A percentile compares a stretch with the other conserved stretches of the same genome.
Evolutionary conservation across 495 filamentous ascomycete genomes (phyloP).

Genomic region (Jackrogersella minutella): DNA sequence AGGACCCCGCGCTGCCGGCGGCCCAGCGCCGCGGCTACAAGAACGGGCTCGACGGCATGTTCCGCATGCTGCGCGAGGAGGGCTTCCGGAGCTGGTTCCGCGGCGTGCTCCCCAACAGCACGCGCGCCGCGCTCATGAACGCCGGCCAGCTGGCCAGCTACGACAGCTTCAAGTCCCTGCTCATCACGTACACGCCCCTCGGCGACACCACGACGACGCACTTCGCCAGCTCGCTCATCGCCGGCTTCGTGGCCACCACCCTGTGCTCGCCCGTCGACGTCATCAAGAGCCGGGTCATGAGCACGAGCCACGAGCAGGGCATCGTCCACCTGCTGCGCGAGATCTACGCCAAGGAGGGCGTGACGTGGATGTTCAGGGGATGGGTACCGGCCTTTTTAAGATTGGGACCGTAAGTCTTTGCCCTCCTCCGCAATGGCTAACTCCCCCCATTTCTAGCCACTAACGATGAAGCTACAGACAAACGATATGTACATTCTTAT

Average conservation of each 20-base stretch:
- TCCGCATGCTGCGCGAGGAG: conserved; percentile 84
- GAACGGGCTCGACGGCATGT: conserved; percentile 84
- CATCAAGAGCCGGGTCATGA: conserved; percentile 97
- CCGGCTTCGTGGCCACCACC: conserved; percentile 93
- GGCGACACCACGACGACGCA: conserved; percentile 82
- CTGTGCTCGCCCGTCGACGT: conserved; percentile 96
- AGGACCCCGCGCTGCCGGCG: conserved; percentile 81
- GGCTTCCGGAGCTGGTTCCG: conserved; percentile 77
- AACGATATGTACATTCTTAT: conserved; percentile 94
- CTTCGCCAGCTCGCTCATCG: conserved; percentile 84
- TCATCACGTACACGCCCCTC: conserved; percentile 73
- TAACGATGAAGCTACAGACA: conserved; percentile 57
- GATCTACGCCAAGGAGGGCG: conserved; percentile 78
- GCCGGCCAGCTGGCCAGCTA: conserved; percentile 89
- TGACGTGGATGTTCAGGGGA: conserved; percentile 93
- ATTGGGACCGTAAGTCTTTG: conserved; percentile 71
- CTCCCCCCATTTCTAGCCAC: conserved; percentile 1
- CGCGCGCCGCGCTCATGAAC: conserved; percentile 93
- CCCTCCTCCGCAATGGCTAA: background rate
- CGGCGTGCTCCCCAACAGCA: conserved; percentile 90
- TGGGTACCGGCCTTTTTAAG: conserved; percentile 97
- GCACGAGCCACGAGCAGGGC: conserved; percentile 66
- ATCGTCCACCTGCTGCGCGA: conserved; percentile 68
- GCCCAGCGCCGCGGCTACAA: conserved; percentile 84
- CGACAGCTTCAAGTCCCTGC: conserved; percentile 84